Base-by-base conservation (phyloP, 2,329 filamentous ascomycete genomes). In the Penicillium expansum region DNA sequence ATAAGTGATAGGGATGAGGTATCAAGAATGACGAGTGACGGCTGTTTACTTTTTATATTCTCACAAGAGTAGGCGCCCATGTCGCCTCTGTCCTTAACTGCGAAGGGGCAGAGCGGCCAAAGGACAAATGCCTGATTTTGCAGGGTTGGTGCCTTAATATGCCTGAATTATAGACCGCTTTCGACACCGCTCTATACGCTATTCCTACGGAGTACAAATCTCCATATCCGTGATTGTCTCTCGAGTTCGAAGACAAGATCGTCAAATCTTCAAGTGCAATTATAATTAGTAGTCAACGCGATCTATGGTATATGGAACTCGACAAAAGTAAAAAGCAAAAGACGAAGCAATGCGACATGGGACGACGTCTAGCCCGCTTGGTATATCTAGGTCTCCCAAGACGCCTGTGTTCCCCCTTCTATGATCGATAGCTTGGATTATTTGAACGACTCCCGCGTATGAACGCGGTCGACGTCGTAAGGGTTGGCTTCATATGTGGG, bases 371-470 rank as follows among this genome's bases (percentile, higher is more conserved):
- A 33, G n/a, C n/a, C n/a, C n/a, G n/a, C n/a, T n/a, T n/a, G n/a
- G n/a, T n/a, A n/a, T n/a, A n/a, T n/a, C n/a, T n/a, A n/a, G n/a
- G n/a, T n/a, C n/a, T n/a, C n/a, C n/a, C n/a, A n/a, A n/a, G n/a
- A n/a, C n/a, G n/a, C n/a, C n/a, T n/a, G n/a, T n/a, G n/a, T n/a
- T 18, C 33, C 45, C 11, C 32, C 16, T 42, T 50, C 18, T 22
- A 27, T n/a, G 16, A 27, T 22, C 4, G 14, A 24, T 48, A 10
- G 10, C 38, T 30, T 22, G 6, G 13, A 29, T 39, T 49, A 66
- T 58, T 57, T 60, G 39, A 67, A 67, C 0, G 62, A 65, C 14
- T 66, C 64, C 5, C 63, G 57, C 3, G 61, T 64, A 22, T 65
- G 52, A 10, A 64, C 41, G 1, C 59, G 62, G 35, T 66, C 63